Evolutionary conservation across 2,329 filamentous ascomycete genomes (phyloP), one percentile per base, ranked within the genome.

Genomic region (Fusarium tupiense): DNA sequence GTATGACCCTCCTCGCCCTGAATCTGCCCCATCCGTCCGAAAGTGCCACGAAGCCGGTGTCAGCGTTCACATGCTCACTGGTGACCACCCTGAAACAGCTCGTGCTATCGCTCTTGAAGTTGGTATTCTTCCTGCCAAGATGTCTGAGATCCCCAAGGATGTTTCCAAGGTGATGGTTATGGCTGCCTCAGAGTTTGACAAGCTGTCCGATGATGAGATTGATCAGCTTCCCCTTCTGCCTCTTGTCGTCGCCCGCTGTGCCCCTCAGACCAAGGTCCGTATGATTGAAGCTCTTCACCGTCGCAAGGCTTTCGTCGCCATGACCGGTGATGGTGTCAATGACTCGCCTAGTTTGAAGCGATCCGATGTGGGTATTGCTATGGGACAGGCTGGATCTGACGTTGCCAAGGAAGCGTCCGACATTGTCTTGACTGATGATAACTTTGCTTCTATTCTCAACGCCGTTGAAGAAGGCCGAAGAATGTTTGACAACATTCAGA

Each of bases 201-300:
- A 81, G 86, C 83, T 93, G 22, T 86, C 86, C 0, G 90, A 93
- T 35, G 86, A 88, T 0, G 85, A 93, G 74, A 90, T 93, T 33
- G 91, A 93, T 65, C 76, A 82, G 0, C 86, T 93, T 4, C 89
- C 90, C 1, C 86, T 90, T 4, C 81, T 93, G 9, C 91, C 91
- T 2, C 84, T 93, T 2, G 92, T 93, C 12, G 90, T 93, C 60
- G 91, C 92, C 40, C 88, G 91, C 7, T 93, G 92, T 77, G 90
- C 91, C 4, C 92, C 92, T 0, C 87, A 89, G 59, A 94, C 92
- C 16, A 94, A 94, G 79, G 91, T 93, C 10, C 88, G 91, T 59
- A 94, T 94, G 92, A 93, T 94, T 63, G 91, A 92, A 69, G 91
- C 92, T 12, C 87, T 94, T 9, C 91, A 93, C 75, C 86, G 91